Conservation (phyloP, 306 rosid genomes). For the Vicia sativa region DNA sequence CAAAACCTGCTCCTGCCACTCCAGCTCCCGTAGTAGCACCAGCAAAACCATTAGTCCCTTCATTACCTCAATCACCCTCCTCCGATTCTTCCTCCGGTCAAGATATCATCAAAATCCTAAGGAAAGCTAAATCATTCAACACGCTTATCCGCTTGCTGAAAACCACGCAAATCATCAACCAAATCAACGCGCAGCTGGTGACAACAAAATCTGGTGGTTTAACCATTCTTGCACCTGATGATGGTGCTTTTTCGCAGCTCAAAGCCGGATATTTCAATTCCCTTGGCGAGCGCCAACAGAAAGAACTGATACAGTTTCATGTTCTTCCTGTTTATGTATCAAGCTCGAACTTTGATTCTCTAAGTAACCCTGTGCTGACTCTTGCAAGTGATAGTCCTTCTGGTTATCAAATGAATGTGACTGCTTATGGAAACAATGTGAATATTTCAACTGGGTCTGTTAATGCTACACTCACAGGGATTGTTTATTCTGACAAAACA, state of each 20-base stretch:
- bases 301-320: constrained; percentile 59
- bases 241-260: constrained; percentile 58
- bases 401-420: constrained; percentile 59
- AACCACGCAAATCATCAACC: constrained; percentile 64
- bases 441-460: constrained; percentile 62
- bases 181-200: constrained; percentile 56
- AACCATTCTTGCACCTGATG: constrained; percentile 61
- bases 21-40: constrained; percentile 37
- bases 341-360: constrained; percentile 62
- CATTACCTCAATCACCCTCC: constrained; percentile 40
- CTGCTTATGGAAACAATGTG: constrained; percentile 62
- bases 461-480: constrained; percentile 59
- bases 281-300: constrained; percentile 48
- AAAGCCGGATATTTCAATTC: constrained; percentile 64
- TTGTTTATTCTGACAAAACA: constrained; percentile 59
- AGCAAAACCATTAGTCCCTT: constrained; percentile 43
- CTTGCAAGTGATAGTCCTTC: constrained; percentile 57
- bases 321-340: constrained; percentile 57
- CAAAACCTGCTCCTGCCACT: constrained; percentile 28
- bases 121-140: constrained; percentile 56
- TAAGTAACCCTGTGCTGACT: constrained; percentile 62
- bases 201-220: constrained; percentile 49
- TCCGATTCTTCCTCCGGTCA: constrained; percentile 44
- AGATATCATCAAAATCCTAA: constrained; percentile 56
- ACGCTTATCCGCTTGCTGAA: constrained; percentile 56